Base-by-base conservation (phyloP, 306 rosid species). In the Arachis stenosperma region DNA sequence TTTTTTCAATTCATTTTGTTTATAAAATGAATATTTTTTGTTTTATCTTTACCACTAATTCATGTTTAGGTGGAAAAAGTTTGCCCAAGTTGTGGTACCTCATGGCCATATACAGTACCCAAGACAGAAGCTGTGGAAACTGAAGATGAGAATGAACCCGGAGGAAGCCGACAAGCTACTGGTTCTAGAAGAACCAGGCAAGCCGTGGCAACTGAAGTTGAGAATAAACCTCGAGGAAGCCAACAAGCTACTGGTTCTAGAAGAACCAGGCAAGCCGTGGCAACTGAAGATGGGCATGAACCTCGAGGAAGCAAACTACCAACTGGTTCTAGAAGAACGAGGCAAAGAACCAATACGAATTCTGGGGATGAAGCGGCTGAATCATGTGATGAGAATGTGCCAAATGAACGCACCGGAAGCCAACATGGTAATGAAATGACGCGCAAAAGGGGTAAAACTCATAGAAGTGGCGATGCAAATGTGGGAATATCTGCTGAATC, bases 51-150 rank as follows among this genome's bases (percentile, higher is more conserved):
- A 50, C 41, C 40, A 52, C 48, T 72, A 53, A 52, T 51, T 68
- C 68, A 6, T 27, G 72, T 76, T 75, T 71, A 93, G 97, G 86
- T 55, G 54, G 84, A 63, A 68, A 82, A 84, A 78, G 84, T 65
- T 75, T 93, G 96, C 78, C 89, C 96, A 56, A 71, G 84, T 67
- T 93, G 98, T 70, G 79, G 92, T 65, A 83, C 86, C 68, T 75
- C 65, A 8, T 87, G 97, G 97, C 77, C 74, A 65, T 80, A 60
- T 80, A 57, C 65, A 40, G 70, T 61, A 61, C 79, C 95, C 52
- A 84, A 82, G 78, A 78, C 66, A 29, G 92, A 92, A 82, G 67
- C 75, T 7, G 36, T 58, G 9, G 77, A 71, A 63, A 80, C 29
- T 15, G 85, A 81, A 51, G 87, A 77, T 1, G 81, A 79, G 30